Evolutionary conservation across 352 stramenopile species (phyloP), one percentile per base, ranked within the genome.

Genomic region (Phytophthora chlamydospora): DNA sequence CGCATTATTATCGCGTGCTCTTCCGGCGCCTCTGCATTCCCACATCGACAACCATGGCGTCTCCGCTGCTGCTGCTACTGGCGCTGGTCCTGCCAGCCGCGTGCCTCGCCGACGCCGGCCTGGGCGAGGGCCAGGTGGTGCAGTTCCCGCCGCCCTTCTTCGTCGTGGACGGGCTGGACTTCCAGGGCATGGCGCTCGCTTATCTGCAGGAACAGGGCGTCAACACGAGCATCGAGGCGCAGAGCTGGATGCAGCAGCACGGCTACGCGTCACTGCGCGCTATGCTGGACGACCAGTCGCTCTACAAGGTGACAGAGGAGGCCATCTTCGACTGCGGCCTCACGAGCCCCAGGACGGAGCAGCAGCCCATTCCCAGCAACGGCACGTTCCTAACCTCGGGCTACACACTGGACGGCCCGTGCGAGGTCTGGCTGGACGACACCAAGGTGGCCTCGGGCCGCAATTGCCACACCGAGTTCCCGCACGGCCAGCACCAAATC

Each of bases 321-420:
- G 73, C 71, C 35, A 58, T 80, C 36, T 85, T 83, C 52, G 70
- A 83, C 36, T 87, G 78, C 61, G 78, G 78, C 8, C 68, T 85
- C 62, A 87, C 75, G 16, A 75, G 73, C 42, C 70, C 69, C 32
- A 70, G 47, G 36, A 71, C 64, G 21, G 71, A 83, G 61, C 71
- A 50, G 49, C 71, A 84, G 63, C 59, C 59, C 9, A 78, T 86
- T 52, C 76, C 76, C 43, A 79, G 45, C 36, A 83, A 75, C 59
- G 47, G 50, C 59, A 71, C 64, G 40, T 72, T 84, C 48, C 59
- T 69, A 58, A 75, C 66, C 14, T 83, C 75, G 16, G 77, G 77
- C 41, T 87, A 87, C 61, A 84, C 77, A 36, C 72, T 83, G 27
- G 77, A 85, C 39, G 78, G 78, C 9, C 78, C 78, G 27, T 88